Evolutionary conservation across 1,139 yeast genomes (phyloP).

Genomic region (Suhomyces coccinellae): DNA sequence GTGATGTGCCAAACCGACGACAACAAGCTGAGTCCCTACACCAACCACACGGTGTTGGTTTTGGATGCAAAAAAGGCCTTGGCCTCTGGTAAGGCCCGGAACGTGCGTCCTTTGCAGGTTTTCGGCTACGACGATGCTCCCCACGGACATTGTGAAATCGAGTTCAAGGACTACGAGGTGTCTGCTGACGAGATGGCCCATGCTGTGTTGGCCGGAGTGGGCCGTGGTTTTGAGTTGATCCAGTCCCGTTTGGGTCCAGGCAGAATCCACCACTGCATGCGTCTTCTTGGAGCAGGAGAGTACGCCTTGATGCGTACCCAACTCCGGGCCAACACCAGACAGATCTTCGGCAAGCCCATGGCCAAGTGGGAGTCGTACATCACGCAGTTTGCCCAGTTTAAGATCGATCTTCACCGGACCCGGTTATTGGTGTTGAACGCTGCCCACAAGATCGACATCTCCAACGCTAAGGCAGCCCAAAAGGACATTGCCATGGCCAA

Average conservation of each 20-base stretch:
- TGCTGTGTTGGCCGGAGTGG: constrained; percentile 48
- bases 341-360: constrained; percentile 59
- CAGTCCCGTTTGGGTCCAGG: constrained; percentile 76
- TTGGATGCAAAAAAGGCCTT: constrained; percentile 55
- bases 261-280: constrained; percentile 74
- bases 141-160: constrained; percentile 70
- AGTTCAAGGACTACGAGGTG: constrained; percentile 53
- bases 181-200: constrained; percentile 42
- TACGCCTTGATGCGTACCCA: constrained; percentile 55
- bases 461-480: constrained; percentile 57
- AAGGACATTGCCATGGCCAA: constrained; percentile 69
- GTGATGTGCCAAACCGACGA: constrained; percentile 65
- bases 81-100: constrained; percentile 51
- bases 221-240: constrained; percentile 67
- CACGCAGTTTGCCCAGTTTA: constrained; percentile 54
- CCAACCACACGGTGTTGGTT: constrained; percentile 61
- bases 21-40: constrained; percentile 33
- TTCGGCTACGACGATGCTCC: constrained; percentile 75
- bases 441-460: constrained; percentile 60
- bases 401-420: constrained; percentile 59
- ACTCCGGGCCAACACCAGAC: constrained; percentile 55
- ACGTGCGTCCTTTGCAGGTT: constrained; percentile 57
- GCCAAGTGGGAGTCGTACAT: constrained; percentile 55
- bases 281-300: constrained; percentile 67
- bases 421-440: constrained; percentile 63